Base-by-base conservation (phyloP, 495 filamentous ascomycete species). In the Recurvomyces mirabilis region DNA sequence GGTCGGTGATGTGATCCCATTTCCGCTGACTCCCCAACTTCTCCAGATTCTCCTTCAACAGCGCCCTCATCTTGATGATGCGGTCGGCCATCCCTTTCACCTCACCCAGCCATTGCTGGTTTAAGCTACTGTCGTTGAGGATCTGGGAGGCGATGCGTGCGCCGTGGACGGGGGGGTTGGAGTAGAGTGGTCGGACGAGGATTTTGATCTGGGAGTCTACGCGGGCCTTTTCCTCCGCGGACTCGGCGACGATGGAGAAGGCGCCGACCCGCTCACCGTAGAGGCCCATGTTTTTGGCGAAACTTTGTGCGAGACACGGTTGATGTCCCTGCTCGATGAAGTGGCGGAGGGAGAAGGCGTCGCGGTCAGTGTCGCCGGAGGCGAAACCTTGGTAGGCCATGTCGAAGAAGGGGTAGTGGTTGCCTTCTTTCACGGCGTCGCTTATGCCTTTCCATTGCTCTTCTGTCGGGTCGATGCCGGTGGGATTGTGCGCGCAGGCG, bases 381-480 rank as follows among this genome's bases (percentile, higher is more conserved):
- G 91, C 91, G 58, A 98, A 98, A 51, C 91, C 91, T 69, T 98
- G 89, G 74, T 98, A 98, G 48, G 91, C 91, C 91, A 98, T 98
- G 67, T 98, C 91, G 69, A 98, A 98, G 77, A 98, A 94, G 43
- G 87, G 77, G 60, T 79, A 94, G 72, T 96, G 91, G 31, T 73
- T 81, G 66, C 84, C 79, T 65, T 77, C 74, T 77, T 93, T 93
- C 57, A 95, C 75, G 46, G 80, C 89, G 51, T 85, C 71, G 71
- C 81, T 82, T 59, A 98, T 94, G 67, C 85, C 68, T 67, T 77
- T 80, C 91, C 91, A 98, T 69, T 98, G 91, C 57, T 81, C 79
- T 47, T 79, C 65, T 26, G 87, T 94, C 10, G 91, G 91, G 68
- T 98, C 91, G 55, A 96, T 82, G 60, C 91, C 91, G 49, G 91